Conservation (phyloP, 345 rosid species). For the Trapa incisa region DNA sequence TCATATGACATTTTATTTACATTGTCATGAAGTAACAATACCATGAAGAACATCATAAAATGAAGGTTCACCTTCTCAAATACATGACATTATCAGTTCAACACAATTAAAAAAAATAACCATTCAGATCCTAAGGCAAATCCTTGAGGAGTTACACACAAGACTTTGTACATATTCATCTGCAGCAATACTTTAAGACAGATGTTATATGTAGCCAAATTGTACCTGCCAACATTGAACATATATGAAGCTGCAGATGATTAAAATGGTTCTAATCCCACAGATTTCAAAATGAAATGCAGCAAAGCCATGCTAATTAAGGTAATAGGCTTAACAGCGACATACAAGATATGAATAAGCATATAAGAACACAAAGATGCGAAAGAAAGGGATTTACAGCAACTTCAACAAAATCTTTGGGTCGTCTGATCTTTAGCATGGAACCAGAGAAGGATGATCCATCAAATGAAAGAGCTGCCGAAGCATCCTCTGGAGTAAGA, state of each 20-base stretch:
- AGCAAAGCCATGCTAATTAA: neutral
- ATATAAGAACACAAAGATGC: conserved; percentile 2
- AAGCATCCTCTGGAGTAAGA: conserved; percentile 91
- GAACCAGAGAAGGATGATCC: conserved; percentile 55
- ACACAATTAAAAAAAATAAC: neutral
- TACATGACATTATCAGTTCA: too few species aligned
- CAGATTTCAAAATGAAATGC: neutral
- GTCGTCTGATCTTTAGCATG: conserved; percentile 64
- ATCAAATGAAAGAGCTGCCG: conserved; percentile 77
- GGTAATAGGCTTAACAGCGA: neutral
- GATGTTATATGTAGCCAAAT: neutral
- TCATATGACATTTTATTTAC: too few species aligned
- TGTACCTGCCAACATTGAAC: neutral
- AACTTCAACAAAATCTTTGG: conserved; percentile 71
- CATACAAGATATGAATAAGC: conserved; percentile 1
- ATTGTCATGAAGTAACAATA: too few species aligned
- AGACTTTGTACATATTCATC: neutral
- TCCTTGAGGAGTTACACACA: neutral
- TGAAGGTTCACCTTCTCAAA: too few species aligned
- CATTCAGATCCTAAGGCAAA: neutral
- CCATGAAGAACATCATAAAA: too few species aligned
- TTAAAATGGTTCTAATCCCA: neutral
- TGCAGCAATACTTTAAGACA: neutral
- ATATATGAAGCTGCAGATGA: neutral
- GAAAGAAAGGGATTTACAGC: conserved; percentile 38